Evolutionary conservation across 176 grass and related monocot species (phyloP), one percentile per base, ranked within the genome.

Genomic region (Musa acuminata): DNA sequence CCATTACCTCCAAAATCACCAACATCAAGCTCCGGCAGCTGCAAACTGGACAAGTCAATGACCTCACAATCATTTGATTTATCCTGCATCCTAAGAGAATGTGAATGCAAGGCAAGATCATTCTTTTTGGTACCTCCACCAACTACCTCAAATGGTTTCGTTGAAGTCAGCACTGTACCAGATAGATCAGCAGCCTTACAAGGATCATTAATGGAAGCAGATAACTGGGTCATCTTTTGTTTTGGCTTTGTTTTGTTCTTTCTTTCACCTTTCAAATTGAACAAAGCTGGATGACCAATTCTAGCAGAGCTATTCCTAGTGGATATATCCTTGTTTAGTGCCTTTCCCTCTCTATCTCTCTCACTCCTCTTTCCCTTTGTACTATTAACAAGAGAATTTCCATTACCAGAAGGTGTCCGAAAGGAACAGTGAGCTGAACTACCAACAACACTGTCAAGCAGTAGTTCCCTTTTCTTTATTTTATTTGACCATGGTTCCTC

Each of bases 201-300:
- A 19, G 79, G 84, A 78, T 48, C 75, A 58, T 80, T 83, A 29
- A 71, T 67, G 80, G 87, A 65, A 80, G 79, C 75, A 83, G 80
- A 80, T 59, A 87, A 73, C 64, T 89, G 85, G 71, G 79, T 52
- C 20, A 60, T 77, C 86, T 80, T 96, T 82, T 89, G 89, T 80
- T 92, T 96, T 12, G 85, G 93, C 83, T 92, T 96, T 57, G 93
- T 79, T 85, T 92, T 96, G 27, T 84, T 88, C 85, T 91, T 96
- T 71, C 89, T 81, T 75, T 85, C 83, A 26, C 85, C 85, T 84
- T 87, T 92, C 43, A 71, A 64, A 78, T 82, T 92, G 52, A 87
- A 90, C 52, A 89, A 79, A 22, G 89, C 81, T 13, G 85, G 82
- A 17, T 85, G 77, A 17, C 83, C 86, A 23, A 83, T 80, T 84